Percentiles rank a stretch among this genome's conserved stretches.
phyloP scores from a whole-genome alignment of 164 flowering plant species.

The Santalum album region DNA sequence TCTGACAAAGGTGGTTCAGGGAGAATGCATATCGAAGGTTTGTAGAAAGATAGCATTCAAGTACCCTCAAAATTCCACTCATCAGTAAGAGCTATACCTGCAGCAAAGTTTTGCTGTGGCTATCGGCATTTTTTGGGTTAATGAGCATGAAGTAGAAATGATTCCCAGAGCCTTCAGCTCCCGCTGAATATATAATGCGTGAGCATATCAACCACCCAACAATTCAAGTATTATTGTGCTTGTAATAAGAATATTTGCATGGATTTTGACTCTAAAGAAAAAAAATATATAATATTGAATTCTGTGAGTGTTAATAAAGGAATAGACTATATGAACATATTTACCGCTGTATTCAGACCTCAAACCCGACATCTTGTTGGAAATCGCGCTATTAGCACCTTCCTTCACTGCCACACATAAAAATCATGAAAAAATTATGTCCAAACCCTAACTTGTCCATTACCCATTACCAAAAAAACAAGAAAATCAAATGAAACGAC shows the following conservation, averaged over 20 bases:
- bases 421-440: not conserved
- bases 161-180: constrained; percentile 12
- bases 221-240: not conserved
- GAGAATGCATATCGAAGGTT: not conserved
- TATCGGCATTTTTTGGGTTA: constrained; percentile 45
- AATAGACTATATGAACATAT: not conserved
- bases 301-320: not conserved
- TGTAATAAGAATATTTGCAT: not conserved
- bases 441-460: not conserved
- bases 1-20: not conserved
- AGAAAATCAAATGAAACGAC: not conserved
- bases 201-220: not conserved
- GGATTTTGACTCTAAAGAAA: no score
- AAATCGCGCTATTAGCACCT: not conserved
- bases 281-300: not conserved
- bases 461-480: not conserved
- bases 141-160: constrained; percentile 23
- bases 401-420: not conserved
- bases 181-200: not conserved
- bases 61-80: not conserved
- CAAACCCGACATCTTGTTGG: not conserved
- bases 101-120: constrained; percentile 30
- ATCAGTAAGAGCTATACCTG: constrained; percentile 27
- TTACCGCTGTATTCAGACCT: not conserved
- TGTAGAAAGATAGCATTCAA: not conserved